Evolutionary conservation across 768 basidiomycete genomes (phyloP), one percentile per base, ranked within the genome.

Genomic region (Xerocomellus chrysenteron): DNA sequence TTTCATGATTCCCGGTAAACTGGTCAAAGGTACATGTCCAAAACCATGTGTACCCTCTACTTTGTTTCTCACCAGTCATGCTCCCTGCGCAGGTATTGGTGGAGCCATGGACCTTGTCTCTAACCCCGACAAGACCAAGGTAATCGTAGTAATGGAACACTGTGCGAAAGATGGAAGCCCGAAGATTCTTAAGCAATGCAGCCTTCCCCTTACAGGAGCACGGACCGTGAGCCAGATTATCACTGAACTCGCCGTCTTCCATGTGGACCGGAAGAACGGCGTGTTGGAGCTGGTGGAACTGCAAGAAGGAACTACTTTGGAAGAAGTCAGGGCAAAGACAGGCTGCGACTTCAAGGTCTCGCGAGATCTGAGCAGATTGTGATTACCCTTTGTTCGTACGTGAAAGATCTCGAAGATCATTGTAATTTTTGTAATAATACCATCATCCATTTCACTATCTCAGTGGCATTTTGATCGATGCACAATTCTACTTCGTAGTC

Each of bases 81-180:
- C 11, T 16, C 19, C n/a, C 13, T 55, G 54, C 17, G 49, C 65
- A 88, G 91, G 92, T 41, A 95, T 97, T 68, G 95, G 95, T 13
- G 95, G 94, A 49, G 94, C 94, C 12, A 95, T 95, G 93, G 94
- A 96, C 69, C 84, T 95, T 47, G 93, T 94, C 55, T 96, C 94
- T 56, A 97, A 96, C 75, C 95, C 94, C 2, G 93, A 96, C 73
- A 87, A 88, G 74, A 98, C 95, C 41, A 95, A 89, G 73, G 88
- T 94, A 57, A 91, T 96, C 54, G 92, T 80, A 7, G 82, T 92
- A 33, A 90, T 93, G 83, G 94, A 97, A 65, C 94, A 96, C 74
- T 84, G 84, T 66, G 88, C 92, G 44, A 94, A 92, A 75, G 87
- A 92, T 65, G 95, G 94, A 41, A 86, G 84, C 62, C 88, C 89